These are phyloP conservation scores for Lactarius hatsudake DNA, from an alignment of 768 basidiomycete genomes.

Conservation along the genomic window DNA sequence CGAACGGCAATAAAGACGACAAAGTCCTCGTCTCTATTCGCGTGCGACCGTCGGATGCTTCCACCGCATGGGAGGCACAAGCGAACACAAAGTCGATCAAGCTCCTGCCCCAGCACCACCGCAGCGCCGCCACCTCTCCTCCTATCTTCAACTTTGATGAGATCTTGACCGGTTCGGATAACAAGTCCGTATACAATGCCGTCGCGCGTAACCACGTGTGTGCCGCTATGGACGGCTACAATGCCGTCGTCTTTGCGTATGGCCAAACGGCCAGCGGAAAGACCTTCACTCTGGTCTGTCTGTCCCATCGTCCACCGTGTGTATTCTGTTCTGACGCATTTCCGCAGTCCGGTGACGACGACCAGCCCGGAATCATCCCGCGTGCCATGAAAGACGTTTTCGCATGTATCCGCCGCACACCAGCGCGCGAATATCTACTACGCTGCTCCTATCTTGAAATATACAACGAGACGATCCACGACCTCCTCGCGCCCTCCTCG, in stretches of 20 bases:
- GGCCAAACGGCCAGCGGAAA: conserved; percentile 86
- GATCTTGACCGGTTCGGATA: conserved; percentile 73
- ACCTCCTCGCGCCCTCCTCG: conserved; percentile 75
- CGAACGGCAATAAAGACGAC: conserved; percentile 68
- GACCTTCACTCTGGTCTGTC: conserved; percentile 60
- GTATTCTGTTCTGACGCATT: not conserved
- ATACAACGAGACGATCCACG: conserved; percentile 89
- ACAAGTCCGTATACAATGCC: conserved; percentile 74
- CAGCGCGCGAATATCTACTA: conserved; percentile 86
- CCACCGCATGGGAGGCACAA: conserved; percentile 56
- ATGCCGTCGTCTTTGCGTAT: conserved; percentile 92
- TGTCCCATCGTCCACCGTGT: not conserved
- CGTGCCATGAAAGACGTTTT: conserved; percentile 92
- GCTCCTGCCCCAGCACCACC: conserved; percentile 55
- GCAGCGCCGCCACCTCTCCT: conserved; percentile 39
- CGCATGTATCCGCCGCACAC: conserved; percentile 70
- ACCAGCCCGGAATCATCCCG: conserved; percentile 93
- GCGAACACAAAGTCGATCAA: conserved; percentile 51
- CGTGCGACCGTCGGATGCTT: conserved; percentile 55
- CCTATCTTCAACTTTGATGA: conserved; percentile 69
- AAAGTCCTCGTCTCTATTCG: conserved; percentile 86
- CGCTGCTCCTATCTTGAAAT: conserved; percentile 96
- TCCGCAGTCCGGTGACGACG: conserved; percentile 62
- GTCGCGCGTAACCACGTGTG: conserved; percentile 77
- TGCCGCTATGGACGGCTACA: conserved; percentile 96